A percentile compares a stretch with the other conserved stretches of the same genome.
phyloP scores from a whole-genome alignment of 2,329 filamentous ascomycete genomes.

The Gremmenia infestans region DNA sequence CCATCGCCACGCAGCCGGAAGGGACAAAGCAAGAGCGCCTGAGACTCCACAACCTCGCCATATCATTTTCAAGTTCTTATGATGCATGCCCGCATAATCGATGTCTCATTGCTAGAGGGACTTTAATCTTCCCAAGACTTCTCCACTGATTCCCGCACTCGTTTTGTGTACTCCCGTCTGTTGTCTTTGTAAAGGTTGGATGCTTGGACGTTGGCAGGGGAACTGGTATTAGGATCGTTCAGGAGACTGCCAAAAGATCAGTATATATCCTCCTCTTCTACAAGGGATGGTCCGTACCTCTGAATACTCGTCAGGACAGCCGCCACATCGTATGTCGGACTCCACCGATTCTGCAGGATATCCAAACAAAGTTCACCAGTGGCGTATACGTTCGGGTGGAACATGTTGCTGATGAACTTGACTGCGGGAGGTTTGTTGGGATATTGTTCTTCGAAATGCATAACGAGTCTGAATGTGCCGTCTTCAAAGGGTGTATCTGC shows the following conservation, averaged over 20 bases:
- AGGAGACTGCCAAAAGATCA: conserved; percentile 58
- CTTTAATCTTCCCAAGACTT: conserved; percentile 94
- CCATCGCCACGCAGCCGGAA: neutral
- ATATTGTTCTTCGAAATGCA: conserved; percentile 99
- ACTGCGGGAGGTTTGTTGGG: conserved; percentile 97
- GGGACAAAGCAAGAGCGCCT: neutral
- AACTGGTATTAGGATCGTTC: conserved; percentile 98
- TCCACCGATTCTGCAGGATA: conserved; percentile 97
- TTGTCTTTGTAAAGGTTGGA: conserved; percentile 99
- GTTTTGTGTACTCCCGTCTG: conserved; percentile 90
- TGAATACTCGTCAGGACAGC: conserved; percentile 97
- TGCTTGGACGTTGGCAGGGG: conserved; percentile 94
- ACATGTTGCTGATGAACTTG: conserved; percentile 99
- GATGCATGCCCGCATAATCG: neutral
- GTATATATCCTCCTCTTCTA: neutral
- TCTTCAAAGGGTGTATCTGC: conserved; percentile 98
- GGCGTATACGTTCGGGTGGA: conserved; percentile 97
- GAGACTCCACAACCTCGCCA: conserved; percentile 22
- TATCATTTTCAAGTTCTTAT: conserved; percentile 3
- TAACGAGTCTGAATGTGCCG: conserved; percentile 93
- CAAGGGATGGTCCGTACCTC: conserved; percentile 54
- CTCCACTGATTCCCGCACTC: conserved; percentile 93
- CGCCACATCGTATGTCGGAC: conserved; percentile 96
- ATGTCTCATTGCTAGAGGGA: neutral
- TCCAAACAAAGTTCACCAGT: conserved; percentile 95